These are phyloP conservation scores for Phialophora verrucosa DNA, from an alignment of 2,329 filamentous ascomycete species.

Conservation along the genomic window DNA sequence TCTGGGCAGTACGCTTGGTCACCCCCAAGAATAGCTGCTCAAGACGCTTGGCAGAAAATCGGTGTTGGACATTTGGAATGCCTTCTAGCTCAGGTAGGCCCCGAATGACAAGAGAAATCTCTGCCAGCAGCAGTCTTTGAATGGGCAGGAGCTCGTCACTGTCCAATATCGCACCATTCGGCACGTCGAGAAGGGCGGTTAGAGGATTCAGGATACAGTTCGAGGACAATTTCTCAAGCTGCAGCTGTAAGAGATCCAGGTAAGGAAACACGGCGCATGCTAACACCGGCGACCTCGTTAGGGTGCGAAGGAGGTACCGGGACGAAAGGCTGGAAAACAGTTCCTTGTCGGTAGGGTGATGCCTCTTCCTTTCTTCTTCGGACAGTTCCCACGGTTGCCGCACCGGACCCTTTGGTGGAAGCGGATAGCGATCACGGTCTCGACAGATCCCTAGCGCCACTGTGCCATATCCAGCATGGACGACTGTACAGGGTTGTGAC, in stretches of 20 bases:
- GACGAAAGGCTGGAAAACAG: slow-evolving; percentile 45
- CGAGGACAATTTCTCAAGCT: slow-evolving; percentile 79
- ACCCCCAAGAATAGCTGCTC: slow-evolving; percentile 64
- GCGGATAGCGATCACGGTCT: slow-evolving; percentile 43
- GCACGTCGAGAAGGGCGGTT: slow-evolving; percentile 76
- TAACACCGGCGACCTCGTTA: slow-evolving; percentile 68
- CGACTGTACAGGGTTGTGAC: slow-evolving; percentile 57
- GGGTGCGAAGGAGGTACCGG: slow-evolving; percentile 67
- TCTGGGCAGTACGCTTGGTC: slow-evolving; percentile 59
- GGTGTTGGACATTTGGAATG: slow-evolving; percentile 63
- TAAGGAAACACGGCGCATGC: slow-evolving; percentile 64
- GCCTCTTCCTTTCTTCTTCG: slow-evolving; percentile 36
- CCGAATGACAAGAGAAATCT: slow-evolving; percentile 74
- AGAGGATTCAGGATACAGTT: slow-evolving; percentile 80
- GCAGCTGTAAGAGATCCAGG: slow-evolving; percentile 68
- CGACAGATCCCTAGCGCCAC: slow-evolving; percentile 61
- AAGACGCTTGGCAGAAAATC: slow-evolving; percentile 67
- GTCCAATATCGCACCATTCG: slow-evolving; percentile 72
- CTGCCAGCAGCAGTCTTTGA: slow-evolving; percentile 73
- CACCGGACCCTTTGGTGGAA: slow-evolving; percentile 26
- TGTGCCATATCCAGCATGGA: slow-evolving; percentile 65
- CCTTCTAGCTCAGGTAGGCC: slow-evolving; percentile 74
- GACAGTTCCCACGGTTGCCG: slow-evolving; percentile 30
- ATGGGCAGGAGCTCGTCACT: slow-evolving; percentile 70
- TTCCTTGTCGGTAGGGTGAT: slow-evolving; percentile 37